These are phyloP conservation scores for Ophiostoma sp. DNA, from an alignment of 2,329 filamentous ascomycete genomes.

Conservation along the genomic window DNA sequence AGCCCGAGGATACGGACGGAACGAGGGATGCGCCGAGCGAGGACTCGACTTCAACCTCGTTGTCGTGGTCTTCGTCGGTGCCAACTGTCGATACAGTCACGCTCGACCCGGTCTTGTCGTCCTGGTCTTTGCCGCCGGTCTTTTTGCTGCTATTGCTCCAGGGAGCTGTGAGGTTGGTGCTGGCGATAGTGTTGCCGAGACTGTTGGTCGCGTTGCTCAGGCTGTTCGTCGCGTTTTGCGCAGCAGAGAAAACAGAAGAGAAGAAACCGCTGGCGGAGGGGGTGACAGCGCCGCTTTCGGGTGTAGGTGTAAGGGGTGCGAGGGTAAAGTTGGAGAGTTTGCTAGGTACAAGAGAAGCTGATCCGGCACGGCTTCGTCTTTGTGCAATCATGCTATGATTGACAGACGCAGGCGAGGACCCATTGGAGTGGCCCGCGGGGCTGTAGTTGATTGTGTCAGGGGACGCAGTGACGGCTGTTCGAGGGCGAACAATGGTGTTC, in stretches of 20 bases:
- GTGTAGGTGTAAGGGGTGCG: constrained; percentile 72
- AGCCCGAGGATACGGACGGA: constrained; percentile 44
- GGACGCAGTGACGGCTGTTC: constrained; percentile 9
- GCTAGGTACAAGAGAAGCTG: constrained; percentile 66
- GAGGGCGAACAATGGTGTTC: constrained; percentile 23
- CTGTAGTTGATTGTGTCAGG: constrained; percentile 28
- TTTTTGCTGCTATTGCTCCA: constrained; percentile 41
- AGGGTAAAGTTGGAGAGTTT: constrained; percentile 78
- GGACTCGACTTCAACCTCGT: constrained; percentile 48
- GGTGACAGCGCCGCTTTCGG: constrained; percentile 60
- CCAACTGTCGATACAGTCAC: constrained; percentile 33
- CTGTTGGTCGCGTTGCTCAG: constrained; percentile 67
- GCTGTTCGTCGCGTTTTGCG: constrained; percentile 83
- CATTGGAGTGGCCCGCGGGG: constrained; percentile 44
- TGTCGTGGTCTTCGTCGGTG: constrained; percentile 31
- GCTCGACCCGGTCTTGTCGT: constrained; percentile 20
- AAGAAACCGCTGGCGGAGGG: constrained; percentile 75
- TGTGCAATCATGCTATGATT: constrained; percentile 71
- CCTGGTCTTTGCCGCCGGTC: constrained; percentile 30
- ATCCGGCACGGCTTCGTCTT: constrained; percentile 54
- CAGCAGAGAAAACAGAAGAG: constrained; percentile 86
- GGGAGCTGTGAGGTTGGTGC: constrained; percentile 55
- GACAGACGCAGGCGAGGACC: constrained; percentile 52
- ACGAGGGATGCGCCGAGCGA: constrained; percentile 33
- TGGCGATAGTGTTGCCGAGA: constrained; percentile 41